Percentiles rank a stretch among this genome's conserved stretches.
Conservation (phyloP, 2,329 filamentous ascomycete species). For the Hypoxylon rubiginosum region DNA sequence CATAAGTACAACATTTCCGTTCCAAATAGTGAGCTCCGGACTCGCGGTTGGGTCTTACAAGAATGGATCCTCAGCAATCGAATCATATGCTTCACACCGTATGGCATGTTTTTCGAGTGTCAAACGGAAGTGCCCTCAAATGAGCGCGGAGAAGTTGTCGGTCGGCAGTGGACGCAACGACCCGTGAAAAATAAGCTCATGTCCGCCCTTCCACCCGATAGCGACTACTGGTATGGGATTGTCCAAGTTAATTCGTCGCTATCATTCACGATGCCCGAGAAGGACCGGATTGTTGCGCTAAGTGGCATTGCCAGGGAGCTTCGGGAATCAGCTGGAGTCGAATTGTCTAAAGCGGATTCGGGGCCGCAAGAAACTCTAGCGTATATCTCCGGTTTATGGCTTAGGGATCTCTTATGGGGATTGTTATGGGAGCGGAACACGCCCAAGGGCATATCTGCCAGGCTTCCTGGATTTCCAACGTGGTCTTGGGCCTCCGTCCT, state of each 20-base stretch:
- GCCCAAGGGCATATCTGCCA: too few species aligned
- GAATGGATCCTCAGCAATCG: not conserved
- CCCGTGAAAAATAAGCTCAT: too few species aligned
- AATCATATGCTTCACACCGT: not conserved
- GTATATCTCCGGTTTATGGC: not conserved
- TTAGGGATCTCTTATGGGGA: not conserved
- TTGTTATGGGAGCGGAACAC: not conserved
- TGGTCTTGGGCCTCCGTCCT: too few species aligned
- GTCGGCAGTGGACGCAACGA: too few species aligned
- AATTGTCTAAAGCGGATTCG: not conserved
- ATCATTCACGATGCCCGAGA: not conserved
- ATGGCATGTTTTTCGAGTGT: too few species aligned
- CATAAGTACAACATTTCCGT: not conserved
- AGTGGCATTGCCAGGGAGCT: not conserved
- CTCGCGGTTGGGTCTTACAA: not conserved
- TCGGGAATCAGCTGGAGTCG: not conserved
- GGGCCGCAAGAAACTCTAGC: not conserved
- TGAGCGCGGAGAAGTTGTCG: too few species aligned
- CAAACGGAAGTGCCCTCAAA: too few species aligned
- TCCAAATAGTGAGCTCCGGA: not conserved
- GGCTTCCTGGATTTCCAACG: too few species aligned
- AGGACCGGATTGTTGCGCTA: not conserved
- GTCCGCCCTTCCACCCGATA: not conserved
- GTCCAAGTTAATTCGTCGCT: not conserved
- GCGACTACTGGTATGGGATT: not conserved